Base-by-base conservation (phyloP, 2,329 filamentous ascomycete species). In the Geosmithia flava region DNA sequence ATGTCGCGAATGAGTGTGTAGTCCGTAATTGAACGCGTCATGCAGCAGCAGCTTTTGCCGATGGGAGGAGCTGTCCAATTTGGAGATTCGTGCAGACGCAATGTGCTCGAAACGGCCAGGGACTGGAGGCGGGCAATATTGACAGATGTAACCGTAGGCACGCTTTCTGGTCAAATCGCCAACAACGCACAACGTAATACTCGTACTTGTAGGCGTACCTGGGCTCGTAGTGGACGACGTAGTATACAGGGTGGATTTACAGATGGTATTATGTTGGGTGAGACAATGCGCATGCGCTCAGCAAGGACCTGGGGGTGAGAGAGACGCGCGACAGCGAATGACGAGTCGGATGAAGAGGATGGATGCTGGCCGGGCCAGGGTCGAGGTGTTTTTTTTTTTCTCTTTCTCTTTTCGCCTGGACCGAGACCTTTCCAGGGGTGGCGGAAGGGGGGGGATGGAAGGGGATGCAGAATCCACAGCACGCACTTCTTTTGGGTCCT, bases 11-110 rank as follows among this genome's bases (percentile, higher is more conserved):
- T 20, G 20, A 42, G 40, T 20, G 23, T 7, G 43, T 45, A 5
- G 43, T 5, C 27, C 17, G 19, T 27, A 17, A 46, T 46, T n/a
- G 27, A n/a, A n/a, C n/a, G 42, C 44, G 44, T 46, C 44, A 46
- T 46, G 44, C 44, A 17, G 27, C 44, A 17, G 27, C 27, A 46
- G 44, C 44, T 37, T 37, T 33, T 46, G 15, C 27, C 44, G 44
- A 37, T 19, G 13, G 27, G 20, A 19, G 27, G 33, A 13, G 33
- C 33, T 16, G 33, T 37, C 33, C 33, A 37, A 37, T 37, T 13
- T 11, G 33, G 33, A 37, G 33, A 7, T 37, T 37, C 33, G 33
- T 37, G 33, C 33, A 37, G 33, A 37, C 15, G 33, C 6, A 6
- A 37, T 6, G 33, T 37, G 11, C 33, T 37, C 15, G 33, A 37